Evolutionary conservation across 768 basidiomycete genomes (phyloP).

Genomic region (Lactifluus hygrophoroides): DNA sequence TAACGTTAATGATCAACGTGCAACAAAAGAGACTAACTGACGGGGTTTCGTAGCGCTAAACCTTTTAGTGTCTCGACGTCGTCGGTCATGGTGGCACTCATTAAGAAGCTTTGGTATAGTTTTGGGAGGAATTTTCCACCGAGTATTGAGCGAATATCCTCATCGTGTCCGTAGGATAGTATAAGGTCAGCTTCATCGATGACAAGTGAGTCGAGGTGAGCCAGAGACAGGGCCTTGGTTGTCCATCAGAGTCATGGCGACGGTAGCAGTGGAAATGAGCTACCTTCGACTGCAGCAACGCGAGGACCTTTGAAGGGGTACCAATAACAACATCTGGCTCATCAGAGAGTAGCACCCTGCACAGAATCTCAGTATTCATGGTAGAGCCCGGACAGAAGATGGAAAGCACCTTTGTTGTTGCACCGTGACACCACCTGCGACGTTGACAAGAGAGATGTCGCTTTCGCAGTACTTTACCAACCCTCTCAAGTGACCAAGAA

Average conservation of each 20-base stretch:
- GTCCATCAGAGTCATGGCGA: not conserved
- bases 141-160: constrained; percentile 71
- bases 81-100: constrained; percentile 97
- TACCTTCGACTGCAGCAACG: constrained; percentile 64
- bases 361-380: not conserved
- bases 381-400: not conserved
- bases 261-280: not conserved
- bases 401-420: constrained; percentile 62
- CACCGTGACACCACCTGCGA: constrained; percentile 60
- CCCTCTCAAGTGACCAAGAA: constrained; percentile 54
- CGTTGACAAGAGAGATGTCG: constrained; percentile 62
- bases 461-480: constrained; percentile 74
- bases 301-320: constrained; percentile 65
- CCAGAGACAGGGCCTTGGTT: constrained; percentile 52
- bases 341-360: constrained; percentile 50
- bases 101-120: constrained; percentile 85
- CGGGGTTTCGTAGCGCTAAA: constrained; percentile 78
- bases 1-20: not conserved
- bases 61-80: constrained; percentile 91
- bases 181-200: constrained; percentile 98
- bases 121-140: constrained; percentile 64
- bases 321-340: constrained; percentile 73
- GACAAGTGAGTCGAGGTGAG: constrained; percentile 72
- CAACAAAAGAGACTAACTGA: constrained; percentile 32
- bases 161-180: constrained; percentile 92